A percentile compares a stretch with the other conserved stretches of the same genome.
phyloP scores from a whole-genome alignment of 1,284 basidiomycete genomes.

The Tremellales sp. region DNA sequence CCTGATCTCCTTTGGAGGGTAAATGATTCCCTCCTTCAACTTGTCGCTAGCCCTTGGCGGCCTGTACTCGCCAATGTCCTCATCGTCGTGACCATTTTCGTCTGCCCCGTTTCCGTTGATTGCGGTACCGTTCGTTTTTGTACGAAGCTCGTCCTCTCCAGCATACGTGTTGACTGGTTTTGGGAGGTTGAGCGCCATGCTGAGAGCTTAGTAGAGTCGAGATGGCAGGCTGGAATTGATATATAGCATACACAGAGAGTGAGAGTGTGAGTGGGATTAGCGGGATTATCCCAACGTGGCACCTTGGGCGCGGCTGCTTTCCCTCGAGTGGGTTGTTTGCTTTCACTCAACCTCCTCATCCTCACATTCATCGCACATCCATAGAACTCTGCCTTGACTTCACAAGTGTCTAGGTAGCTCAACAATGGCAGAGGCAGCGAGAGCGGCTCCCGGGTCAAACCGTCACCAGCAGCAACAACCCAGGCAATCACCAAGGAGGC shows the following conservation, averaged over 20 bases:
- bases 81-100: constrained; percentile 19
- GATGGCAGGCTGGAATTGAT: not conserved
- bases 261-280: constrained; percentile 2
- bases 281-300: constrained; percentile 8
- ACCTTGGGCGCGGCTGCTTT: constrained; percentile 7
- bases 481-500: constrained; percentile 3
- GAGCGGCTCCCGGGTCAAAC: too few species aligned
- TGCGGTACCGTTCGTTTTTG: constrained; percentile 12
- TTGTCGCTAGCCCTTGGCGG: constrained; percentile 53
- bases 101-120: constrained; percentile 18
- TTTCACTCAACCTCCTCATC: constrained; percentile 3
- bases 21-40: constrained; percentile 78
- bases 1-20: constrained; percentile 88
- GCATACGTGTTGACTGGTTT: constrained; percentile 46
- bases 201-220: not conserved
- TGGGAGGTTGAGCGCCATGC: constrained; percentile 44
- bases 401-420: too few species aligned
- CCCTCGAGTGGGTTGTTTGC: too few species aligned
- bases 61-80: constrained; percentile 33
- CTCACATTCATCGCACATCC: not conserved
- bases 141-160: constrained; percentile 42
- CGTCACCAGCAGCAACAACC: too few species aligned
- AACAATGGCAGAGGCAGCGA: too few species aligned
- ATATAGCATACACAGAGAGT: constrained; percentile 1
- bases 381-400: too few species aligned